Conservation (phyloP, 2,329 filamentous ascomycete species). For the Colletotrichum ledebouriae region DNA sequence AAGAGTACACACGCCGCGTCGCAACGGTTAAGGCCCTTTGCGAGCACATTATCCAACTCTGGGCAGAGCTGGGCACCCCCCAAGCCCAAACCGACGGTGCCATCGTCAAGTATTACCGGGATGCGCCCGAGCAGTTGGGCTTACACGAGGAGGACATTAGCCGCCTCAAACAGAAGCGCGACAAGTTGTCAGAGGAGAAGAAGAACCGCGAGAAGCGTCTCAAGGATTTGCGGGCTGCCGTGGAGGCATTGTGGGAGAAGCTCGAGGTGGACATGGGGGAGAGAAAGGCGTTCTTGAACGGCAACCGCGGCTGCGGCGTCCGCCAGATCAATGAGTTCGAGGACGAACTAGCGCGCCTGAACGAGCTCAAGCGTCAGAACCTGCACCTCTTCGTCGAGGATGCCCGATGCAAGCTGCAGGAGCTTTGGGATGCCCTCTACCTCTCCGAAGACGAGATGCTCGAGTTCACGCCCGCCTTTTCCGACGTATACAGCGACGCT, state of each 20-base stretch:
- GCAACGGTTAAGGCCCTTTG: constrained; percentile 79
- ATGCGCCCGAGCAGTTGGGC: constrained; percentile 93
- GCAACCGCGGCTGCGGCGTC: constrained; percentile 91
- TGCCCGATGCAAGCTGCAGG: constrained; percentile 88
- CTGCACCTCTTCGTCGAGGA: constrained; percentile 97
- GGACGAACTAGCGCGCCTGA: constrained; percentile 86
- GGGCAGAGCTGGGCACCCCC: constrained; percentile 94
- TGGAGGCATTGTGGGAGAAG: constrained; percentile 92
- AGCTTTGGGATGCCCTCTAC: constrained; percentile 94
- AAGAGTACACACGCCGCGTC: constrained; percentile 92
- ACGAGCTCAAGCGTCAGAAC: constrained; percentile 95
- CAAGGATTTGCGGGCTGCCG: constrained; percentile 79
- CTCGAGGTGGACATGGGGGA: constrained; percentile 86
- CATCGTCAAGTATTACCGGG: constrained; percentile 90
- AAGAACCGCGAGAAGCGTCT: constrained; percentile 82
- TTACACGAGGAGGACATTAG: constrained; percentile 88
- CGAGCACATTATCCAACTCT: constrained; percentile 92
- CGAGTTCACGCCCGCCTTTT: constrained; percentile 96
- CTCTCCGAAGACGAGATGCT: constrained; percentile 99
- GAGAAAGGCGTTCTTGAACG: constrained; percentile 85
- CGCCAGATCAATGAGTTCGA: constrained; percentile 96
- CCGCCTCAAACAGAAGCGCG: constrained; percentile 79
- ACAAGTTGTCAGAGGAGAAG: constrained; percentile 91
- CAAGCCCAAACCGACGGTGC: constrained; percentile 90
- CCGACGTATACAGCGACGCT: constrained; percentile 96